Evolutionary conservation across 768 basidiomycete genomes (phyloP).

Genomic region (Pisolithus microcarpus): DNA sequence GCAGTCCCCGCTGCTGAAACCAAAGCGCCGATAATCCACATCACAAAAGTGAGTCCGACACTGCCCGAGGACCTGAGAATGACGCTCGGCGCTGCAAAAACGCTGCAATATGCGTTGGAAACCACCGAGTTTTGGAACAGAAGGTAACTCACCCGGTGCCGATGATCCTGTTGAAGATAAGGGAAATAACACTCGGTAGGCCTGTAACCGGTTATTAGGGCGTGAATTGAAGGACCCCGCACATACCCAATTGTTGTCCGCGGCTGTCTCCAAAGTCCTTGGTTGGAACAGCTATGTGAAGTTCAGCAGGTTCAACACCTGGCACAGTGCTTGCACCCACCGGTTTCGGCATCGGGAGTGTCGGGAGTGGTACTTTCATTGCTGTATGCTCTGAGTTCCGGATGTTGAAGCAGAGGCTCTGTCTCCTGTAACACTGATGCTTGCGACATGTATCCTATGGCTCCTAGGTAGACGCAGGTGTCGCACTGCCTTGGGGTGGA

Average conservation of each 20-base stretch:
- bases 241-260: constrained; percentile 47
- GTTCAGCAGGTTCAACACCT: not conserved
- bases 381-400: not conserved
- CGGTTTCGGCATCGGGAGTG: not conserved
- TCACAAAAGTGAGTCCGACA: constrained; percentile 56
- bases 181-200: constrained; percentile 45
- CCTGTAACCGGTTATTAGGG: constrained; percentile 8
- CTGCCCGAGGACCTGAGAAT: constrained; percentile 64
- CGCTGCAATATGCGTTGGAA: constrained; percentile 33
- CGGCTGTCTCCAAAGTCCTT: constrained; percentile 18
- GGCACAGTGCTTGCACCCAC: not conserved
- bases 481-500: too few relatives aligned
- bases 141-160: constrained; percentile 50
- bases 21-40: constrained; percentile 65
- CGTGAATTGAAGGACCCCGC: not conserved
- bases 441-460: not conserved
- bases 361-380: not conserved
- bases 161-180: constrained; percentile 73
- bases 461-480: too few relatives aligned
- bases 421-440: not conserved
- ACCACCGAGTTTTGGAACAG: not conserved
- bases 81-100: constrained; percentile 64
- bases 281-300: constrained; percentile 1
- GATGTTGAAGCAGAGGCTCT: not conserved
- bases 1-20: constrained; percentile 61